Percentiles rank a stretch among this genome's conserved stretches.
phyloP scores from a whole-genome alignment of 2,329 filamentous ascomycete genomes.

The Periconia sp. region DNA sequence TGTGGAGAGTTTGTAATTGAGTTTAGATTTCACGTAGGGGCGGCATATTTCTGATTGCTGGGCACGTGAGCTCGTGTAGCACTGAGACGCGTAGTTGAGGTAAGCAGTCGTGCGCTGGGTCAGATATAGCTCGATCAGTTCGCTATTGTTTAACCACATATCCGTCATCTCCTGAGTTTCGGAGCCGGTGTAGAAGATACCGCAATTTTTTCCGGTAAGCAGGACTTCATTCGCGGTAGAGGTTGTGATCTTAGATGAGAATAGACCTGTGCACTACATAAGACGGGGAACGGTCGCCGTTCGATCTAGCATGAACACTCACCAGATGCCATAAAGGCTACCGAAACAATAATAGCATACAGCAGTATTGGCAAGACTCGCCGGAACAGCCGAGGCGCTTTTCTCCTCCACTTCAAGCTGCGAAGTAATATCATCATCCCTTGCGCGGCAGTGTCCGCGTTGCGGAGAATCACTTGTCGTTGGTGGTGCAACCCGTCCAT shows the following conservation, averaged over 20 bases:
- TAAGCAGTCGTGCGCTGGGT: neutral
- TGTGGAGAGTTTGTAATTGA: constrained; percentile 8
- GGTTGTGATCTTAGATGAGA: no score
- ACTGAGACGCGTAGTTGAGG: neutral
- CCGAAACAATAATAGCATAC: neutral
- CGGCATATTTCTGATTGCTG: constrained; percentile 16
- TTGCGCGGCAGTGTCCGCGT: no score
- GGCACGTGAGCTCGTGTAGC: neutral
- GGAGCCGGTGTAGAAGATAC: neutral
- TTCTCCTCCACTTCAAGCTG: no score
- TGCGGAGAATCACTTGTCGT: constrained; percentile 31
- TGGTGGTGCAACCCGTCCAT: constrained; percentile 30
- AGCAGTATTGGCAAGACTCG: neutral
- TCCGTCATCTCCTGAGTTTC: neutral
- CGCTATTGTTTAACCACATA: no score
- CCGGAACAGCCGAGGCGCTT: no score
- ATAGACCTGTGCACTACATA: no score
- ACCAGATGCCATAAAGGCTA: neutral
- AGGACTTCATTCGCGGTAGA: no score
- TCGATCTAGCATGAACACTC: no score
- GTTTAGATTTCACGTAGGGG: constrained; percentile 13
- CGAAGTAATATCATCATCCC: no score
- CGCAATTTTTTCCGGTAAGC: neutral
- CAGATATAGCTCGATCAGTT: neutral
- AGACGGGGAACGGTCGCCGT: no score